phyloP scores from a whole-genome alignment of 2,329 filamentous ascomycete genomes.

The Fusarium devonianum region DNA sequence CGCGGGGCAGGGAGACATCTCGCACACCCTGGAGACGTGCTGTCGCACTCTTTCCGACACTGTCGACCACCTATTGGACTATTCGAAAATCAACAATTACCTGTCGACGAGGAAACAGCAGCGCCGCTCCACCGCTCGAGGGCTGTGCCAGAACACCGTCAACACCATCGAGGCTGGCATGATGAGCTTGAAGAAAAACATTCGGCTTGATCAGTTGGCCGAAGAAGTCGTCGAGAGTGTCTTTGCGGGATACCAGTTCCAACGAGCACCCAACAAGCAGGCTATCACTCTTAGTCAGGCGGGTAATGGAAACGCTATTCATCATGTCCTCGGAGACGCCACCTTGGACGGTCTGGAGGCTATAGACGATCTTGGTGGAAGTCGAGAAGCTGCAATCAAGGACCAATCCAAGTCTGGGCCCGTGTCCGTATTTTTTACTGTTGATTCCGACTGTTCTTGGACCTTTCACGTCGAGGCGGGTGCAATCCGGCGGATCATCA shows the following conservation, averaged over 20 bases:
- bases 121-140: not conserved
- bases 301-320: constrained; percentile 27
- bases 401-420: constrained; percentile 25
- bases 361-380: constrained; percentile 31
- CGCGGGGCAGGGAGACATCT: constrained; percentile 54
- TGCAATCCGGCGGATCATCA: constrained; percentile 59
- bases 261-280: constrained; percentile 35
- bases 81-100: constrained; percentile 60
- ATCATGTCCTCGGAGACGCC: too few relatives aligned
- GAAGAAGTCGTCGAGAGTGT: constrained; percentile 59
- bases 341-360: constrained; percentile 54
- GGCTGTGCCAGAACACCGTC: not conserved
- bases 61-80: constrained; percentile 61
- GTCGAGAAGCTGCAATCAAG: not conserved
- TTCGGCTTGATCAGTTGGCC: constrained; percentile 50
- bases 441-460: constrained; percentile 58
- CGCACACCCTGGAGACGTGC: constrained; percentile 59
- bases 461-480: constrained; percentile 62
- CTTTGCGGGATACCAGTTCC: constrained; percentile 54
- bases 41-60: constrained; percentile 61
- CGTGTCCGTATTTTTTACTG: constrained; percentile 41
- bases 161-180: constrained; percentile 18
- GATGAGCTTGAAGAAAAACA: constrained; percentile 29
- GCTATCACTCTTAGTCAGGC: not conserved
- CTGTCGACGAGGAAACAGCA: constrained; percentile 5